Conservation (phyloP, 768 basidiomycete genomes). For the Auricularia cornea region DNA sequence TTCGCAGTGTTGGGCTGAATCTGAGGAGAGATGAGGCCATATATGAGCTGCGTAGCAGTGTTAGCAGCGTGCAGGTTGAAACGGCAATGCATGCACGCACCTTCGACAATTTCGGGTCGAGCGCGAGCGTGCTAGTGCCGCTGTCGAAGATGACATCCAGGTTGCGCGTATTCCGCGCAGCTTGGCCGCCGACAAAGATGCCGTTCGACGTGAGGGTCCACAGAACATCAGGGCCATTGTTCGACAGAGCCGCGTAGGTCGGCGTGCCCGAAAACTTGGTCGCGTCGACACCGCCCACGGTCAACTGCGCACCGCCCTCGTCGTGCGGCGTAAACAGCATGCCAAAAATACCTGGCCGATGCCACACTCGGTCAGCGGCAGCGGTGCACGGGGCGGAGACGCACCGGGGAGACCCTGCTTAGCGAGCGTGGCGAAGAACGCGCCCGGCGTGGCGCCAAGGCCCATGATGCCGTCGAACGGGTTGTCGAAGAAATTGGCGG, state of each 20-base stretch:
- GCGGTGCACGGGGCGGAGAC: constrained; percentile 9
- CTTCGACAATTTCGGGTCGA: constrained; percentile 42
- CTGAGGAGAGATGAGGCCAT: constrained; percentile 48
- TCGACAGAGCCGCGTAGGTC: neutral
- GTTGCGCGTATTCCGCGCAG: constrained; percentile 32
- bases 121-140: constrained; percentile 48
- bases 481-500: constrained; percentile 41
- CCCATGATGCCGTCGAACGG: constrained; percentile 51
- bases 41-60: constrained; percentile 35
- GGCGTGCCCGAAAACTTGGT: constrained; percentile 34
- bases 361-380: neutral
- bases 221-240: constrained; percentile 7
- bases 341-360: constrained; percentile 45
- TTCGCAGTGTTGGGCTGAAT: constrained; percentile 43
- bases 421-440: constrained; percentile 42
- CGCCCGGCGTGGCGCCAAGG: constrained; percentile 40
- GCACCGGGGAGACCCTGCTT: constrained; percentile 43
- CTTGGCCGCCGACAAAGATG: constrained; percentile 46
- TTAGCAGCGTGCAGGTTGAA: neutral
- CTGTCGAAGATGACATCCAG: constrained; percentile 48
- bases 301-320: constrained; percentile 44
- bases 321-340: constrained; percentile 40
- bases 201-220: constrained; percentile 42
- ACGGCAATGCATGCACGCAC: constrained; percentile 14
- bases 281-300: constrained; percentile 43